Percentiles rank a stretch among this genome's conserved stretches.
Evolutionary conservation across 1,284 basidiomycete species (phyloP).

Genomic region (Fomitopsis pinicola): DNA sequence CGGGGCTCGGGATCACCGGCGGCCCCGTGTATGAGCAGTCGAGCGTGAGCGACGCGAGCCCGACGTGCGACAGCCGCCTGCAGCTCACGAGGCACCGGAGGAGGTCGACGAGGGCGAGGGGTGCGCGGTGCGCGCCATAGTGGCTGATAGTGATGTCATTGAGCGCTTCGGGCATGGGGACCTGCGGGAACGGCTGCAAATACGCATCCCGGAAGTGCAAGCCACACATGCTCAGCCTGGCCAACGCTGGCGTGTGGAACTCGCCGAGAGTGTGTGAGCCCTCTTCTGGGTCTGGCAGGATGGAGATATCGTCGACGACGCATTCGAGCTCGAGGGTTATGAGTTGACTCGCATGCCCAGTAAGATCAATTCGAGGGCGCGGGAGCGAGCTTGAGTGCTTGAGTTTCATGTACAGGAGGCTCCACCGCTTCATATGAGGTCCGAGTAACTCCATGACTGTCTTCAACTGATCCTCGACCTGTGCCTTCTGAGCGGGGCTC

Average conservation of each 20-base stretch:
- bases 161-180: not conserved
- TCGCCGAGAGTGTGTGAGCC: not conserved
- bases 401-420: not conserved
- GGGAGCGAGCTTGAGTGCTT: not conserved
- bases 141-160: not conserved
- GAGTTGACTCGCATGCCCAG: not conserved
- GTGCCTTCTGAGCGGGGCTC: not conserved
- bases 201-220: not conserved
- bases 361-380: not conserved
- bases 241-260: not conserved
- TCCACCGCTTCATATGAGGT: not conserved
- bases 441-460: not conserved
- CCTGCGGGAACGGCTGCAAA: not conserved
- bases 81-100: not conserved
- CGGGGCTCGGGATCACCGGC: not conserved
- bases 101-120: not conserved
- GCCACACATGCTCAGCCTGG: not conserved
- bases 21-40: not conserved
- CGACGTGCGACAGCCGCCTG: not conserved
- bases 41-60: not conserved
- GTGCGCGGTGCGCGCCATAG: not conserved
- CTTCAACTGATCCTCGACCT: not conserved
- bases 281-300: too few species aligned
- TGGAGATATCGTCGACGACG: not conserved
- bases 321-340: not conserved